Base-by-base conservation (phyloP, 2,329 filamentous ascomycete species). In the Bipolaris sorokiniana region DNA sequence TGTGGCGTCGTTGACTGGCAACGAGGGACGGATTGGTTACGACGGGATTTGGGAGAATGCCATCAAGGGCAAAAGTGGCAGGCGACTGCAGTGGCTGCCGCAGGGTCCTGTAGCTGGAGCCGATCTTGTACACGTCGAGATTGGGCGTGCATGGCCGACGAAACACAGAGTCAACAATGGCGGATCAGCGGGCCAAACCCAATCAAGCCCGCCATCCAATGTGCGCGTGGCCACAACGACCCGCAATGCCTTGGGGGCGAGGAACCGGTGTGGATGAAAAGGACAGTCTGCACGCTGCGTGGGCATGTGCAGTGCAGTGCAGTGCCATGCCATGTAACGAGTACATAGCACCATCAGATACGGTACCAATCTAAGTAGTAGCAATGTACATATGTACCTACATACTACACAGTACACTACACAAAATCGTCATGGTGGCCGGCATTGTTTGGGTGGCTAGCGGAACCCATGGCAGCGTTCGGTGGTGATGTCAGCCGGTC, bases 101-200 rank as follows among this genome's bases (percentile, higher is more conserved):
- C 67, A 70, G 69, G 68, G 69, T 67, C 67, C 66, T 52, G 61
- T 61, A 48, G 69, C 66, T 52, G 61, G 62, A 48, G 69, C 59
- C 63, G 68, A 72, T 72, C 69, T 46, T 55, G 28, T 28, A 28
- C 26, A 28, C 26, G 26, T 61, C 64, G 63, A 48, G 41, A 40
- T 63, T 64, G 50, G 36, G 63, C 59, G 44, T 28, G 55, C 46
- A 54, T 48, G 20, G 41, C 62, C 36, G 54, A 52, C 65, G 61
- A 63, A 63, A 48, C 42, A 42, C 26, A 46, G 11, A 16, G 54
- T 50, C 49, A 41, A 56, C 55, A 55, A 57, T 34, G 55, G 61
- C 53, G 7, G 68, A 71, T 68, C 69, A 64, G 64, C 69, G 48
- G 49, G 38, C 47, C 56, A 59, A 51, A 46, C 51, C 51, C 60